Conservation (phyloP, 2,329 filamentous ascomycete species). For the Pseudopyricularia cyperi region DNA sequence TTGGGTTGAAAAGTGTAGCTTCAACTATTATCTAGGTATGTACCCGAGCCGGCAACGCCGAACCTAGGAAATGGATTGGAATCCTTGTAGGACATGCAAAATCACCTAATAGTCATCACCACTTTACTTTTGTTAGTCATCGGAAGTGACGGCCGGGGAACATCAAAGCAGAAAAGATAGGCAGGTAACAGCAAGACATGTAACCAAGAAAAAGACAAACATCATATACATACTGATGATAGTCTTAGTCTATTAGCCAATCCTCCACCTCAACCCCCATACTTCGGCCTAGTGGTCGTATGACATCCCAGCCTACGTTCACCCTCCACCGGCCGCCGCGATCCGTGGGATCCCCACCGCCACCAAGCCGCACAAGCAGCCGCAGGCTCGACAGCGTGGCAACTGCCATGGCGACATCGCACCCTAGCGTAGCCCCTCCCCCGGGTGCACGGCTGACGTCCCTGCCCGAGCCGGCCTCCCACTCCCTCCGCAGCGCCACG, state of each 20-base stretch:
- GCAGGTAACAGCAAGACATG: too few relatives aligned
- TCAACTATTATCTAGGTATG: too few relatives aligned
- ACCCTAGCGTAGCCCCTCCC: conserved; percentile 25
- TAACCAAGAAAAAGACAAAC: too few relatives aligned
- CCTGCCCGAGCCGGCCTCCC: conserved; percentile 22
- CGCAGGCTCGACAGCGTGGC: conserved; percentile 61
- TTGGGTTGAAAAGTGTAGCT: too few relatives aligned
- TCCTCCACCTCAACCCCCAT: conserved; percentile 71
- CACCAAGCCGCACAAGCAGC: conserved; percentile 53
- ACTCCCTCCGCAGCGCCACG: conserved; percentile 48
- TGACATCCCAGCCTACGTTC: conserved; percentile 67
- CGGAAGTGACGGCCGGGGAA: too few relatives aligned
- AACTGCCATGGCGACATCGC: conserved; percentile 50
- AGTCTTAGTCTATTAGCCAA: conserved; percentile 50
- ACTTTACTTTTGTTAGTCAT: too few relatives aligned
- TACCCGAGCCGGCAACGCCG: too few relatives aligned
- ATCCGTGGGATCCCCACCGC: conserved; percentile 51
- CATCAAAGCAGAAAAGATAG: too few relatives aligned
- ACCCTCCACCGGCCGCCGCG: conserved; percentile 63
- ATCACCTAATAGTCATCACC: too few relatives aligned
- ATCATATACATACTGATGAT: too few relatives aligned
- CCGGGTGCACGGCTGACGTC: conserved; percentile 7
- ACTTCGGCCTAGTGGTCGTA: conserved; percentile 55
- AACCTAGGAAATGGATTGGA: too few relatives aligned
- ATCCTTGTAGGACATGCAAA: too few relatives aligned